Evolutionary conservation across 495 filamentous ascomycete species (phyloP).

Genomic region (Aspergillus taichungensis): DNA sequence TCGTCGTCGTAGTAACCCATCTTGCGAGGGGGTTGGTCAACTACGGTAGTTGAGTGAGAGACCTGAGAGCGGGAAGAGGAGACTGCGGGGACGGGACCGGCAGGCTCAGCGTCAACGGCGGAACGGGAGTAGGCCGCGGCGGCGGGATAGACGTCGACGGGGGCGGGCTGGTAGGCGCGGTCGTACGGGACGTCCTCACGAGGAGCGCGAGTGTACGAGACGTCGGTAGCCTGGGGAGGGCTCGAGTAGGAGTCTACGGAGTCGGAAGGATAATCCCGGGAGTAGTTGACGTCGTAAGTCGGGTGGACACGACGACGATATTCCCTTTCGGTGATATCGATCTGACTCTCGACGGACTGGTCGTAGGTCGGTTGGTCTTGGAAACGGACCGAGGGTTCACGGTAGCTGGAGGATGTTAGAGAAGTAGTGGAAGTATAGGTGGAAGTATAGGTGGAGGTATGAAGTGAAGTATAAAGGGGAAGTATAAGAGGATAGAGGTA

Average conservation of each 20-base stretch:
- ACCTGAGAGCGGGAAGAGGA: slow-evolving; percentile 23
- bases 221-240: slow-evolving; percentile 14
- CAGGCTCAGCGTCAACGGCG: slow-evolving; percentile 43
- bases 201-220: slow-evolving; percentile 20
- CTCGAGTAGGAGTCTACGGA: slow-evolving; percentile 12
- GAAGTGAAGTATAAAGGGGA: background rate
- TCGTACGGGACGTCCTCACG: slow-evolving; percentile 23
- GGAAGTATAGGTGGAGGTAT: slow-evolving; percentile 16
- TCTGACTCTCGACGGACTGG: slow-evolving; percentile 44
- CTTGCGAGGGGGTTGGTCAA: slow-evolving; percentile 47
- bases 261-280: slow-evolving; percentile 41
- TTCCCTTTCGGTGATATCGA: slow-evolving; percentile 79
- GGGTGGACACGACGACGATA: slow-evolving; percentile 73
- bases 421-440: background rate
- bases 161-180: slow-evolving; percentile 16
- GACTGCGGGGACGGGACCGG: slow-evolving; percentile 33
- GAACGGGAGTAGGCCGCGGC: slow-evolving; percentile 19
- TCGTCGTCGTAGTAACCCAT: slow-evolving; percentile 99
- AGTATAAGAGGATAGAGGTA: background rate
- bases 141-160: slow-evolving; percentile 22
- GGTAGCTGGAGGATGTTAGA: slow-evolving; percentile 38
- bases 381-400: slow-evolving; percentile 47
- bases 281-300: slow-evolving; percentile 54
- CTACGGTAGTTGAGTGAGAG: slow-evolving; percentile 36
- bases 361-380: slow-evolving; percentile 45